phyloP scores from a whole-genome alignment of 176 grass and related monocot genomes.

The Oryza glaberrima region DNA sequence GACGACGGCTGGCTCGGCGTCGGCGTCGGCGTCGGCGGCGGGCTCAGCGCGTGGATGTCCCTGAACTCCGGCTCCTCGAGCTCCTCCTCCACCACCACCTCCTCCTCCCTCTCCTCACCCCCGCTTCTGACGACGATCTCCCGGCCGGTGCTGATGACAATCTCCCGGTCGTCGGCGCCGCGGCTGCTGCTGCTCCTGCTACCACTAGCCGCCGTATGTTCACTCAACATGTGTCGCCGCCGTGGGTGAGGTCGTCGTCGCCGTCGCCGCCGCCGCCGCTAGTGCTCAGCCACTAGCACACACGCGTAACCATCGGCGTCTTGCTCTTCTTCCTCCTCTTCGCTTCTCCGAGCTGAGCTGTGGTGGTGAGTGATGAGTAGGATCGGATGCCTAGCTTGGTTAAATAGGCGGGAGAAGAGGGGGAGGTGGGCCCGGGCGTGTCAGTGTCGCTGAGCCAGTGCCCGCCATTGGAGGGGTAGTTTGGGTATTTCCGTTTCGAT shows the following conservation, averaged over 20 bases:
- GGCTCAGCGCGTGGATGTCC: slow-evolving; percentile 80
- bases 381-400: slow-evolving; percentile 3
- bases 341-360: not conserved
- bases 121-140: not conserved
- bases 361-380: slow-evolving; percentile 29
- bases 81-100: slow-evolving; percentile 23
- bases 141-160: not conserved
- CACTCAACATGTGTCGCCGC: slow-evolving; percentile 65
- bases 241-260: not conserved
- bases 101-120: slow-evolving; percentile 3
- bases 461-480: slow-evolving; percentile 15
- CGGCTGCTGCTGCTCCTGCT: not conserved
- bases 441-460: not conserved
- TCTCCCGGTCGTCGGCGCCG: slow-evolving; percentile 28
- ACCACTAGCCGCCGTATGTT: slow-evolving; percentile 38
- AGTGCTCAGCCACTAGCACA: slow-evolving; percentile 24
- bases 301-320: slow-evolving; percentile 39
- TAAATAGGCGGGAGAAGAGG: slow-evolving; percentile 39
- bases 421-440: not conserved
- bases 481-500: slow-evolving; percentile 8
- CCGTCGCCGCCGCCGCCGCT: not conserved
- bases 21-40: slow-evolving; percentile 19
- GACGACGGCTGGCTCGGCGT: slow-evolving; percentile 48
- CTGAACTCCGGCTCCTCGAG: slow-evolving; percentile 80
- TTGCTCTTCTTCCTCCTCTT: not conserved